Percentiles rank a stretch among this genome's conserved stretches.
These are phyloP conservation scores for Chaetomium sp. DNA, from an alignment of 2,329 filamentous ascomycete species.

Conservation along the genomic window DNA sequence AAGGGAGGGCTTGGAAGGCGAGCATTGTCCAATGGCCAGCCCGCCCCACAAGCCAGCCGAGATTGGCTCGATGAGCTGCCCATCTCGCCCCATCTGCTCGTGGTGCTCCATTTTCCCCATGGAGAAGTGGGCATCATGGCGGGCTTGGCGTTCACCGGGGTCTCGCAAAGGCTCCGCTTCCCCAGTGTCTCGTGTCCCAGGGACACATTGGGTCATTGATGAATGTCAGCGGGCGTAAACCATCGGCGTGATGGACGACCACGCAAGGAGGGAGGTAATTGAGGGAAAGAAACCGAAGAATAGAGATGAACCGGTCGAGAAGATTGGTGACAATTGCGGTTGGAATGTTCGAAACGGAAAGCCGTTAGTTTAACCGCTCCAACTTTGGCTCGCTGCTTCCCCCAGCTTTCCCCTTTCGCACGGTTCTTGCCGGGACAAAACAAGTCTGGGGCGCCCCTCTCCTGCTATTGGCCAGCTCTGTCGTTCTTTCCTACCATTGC, in stretches of 20 bases:
- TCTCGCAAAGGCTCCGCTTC: background rate
- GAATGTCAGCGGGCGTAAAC: too few relatives aligned
- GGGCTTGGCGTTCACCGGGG: background rate
- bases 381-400: background rate
- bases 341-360: too few relatives aligned
- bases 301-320: too few relatives aligned
- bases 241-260: too few relatives aligned
- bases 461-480: background rate
- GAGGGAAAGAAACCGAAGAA: too few relatives aligned
- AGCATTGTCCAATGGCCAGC: slow-evolving; percentile 3
- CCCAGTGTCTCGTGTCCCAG: background rate
- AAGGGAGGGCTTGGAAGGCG: background rate
- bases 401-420: background rate
- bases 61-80: background rate
- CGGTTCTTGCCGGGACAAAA: slow-evolving; percentile 8
- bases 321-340: too few relatives aligned
- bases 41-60: slow-evolving; percentile 3
- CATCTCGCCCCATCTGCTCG: background rate
- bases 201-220: too few relatives aligned
- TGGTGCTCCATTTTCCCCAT: slow-evolving; percentile 1
- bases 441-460: background rate
- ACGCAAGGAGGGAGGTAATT: too few relatives aligned
- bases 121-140: background rate
- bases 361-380: background rate
- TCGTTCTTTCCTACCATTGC: slow-evolving; percentile 1